Conservation (phyloP, 768 basidiomycete genomes). For the Inosperma sp. region DNA sequence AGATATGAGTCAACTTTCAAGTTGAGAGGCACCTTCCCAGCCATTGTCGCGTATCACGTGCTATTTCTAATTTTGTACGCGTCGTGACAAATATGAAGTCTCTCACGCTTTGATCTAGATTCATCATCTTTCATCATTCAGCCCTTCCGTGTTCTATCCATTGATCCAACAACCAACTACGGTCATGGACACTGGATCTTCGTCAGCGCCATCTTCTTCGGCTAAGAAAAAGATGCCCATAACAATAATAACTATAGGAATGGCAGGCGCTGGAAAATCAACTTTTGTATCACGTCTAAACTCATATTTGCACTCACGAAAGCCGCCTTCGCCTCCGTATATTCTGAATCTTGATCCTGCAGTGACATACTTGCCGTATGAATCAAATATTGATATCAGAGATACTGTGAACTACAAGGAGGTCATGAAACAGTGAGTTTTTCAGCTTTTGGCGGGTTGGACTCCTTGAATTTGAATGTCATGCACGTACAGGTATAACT, state of each 20-base stretch:
- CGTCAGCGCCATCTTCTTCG: background rate
- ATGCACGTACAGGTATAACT: slow-evolving; percentile 69
- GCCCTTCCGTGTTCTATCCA: too few species aligned
- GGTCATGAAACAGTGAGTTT: slow-evolving; percentile 98
- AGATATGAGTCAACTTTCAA: too few species aligned
- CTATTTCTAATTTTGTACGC: too few species aligned
- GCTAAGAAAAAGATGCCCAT: slow-evolving; percentile 55
- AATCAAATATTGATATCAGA: slow-evolving; percentile 95
- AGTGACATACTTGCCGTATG: slow-evolving; percentile 85
- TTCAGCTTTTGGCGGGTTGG: slow-evolving; percentile 11
- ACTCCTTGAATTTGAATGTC: too few species aligned
- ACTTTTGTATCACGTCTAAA: slow-evolving; percentile 96
- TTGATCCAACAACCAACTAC: background rate
- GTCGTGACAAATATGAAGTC: too few species aligned
- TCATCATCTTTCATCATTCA: too few species aligned
- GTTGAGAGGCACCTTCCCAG: too few species aligned
- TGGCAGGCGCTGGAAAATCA: slow-evolving; percentile 97
- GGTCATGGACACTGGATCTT: background rate
- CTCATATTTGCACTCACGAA: slow-evolving; percentile 73
- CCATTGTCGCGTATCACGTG: too few species aligned
- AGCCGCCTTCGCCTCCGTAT: slow-evolving; percentile 75
- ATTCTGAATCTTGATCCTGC: slow-evolving; percentile 98
- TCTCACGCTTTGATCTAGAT: too few species aligned
- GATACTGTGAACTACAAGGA: slow-evolving; percentile 97
- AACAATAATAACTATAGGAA: slow-evolving; percentile 87